These are phyloP conservation scores for Cantharellus cinnabarinus DNA, from an alignment of 768 basidiomycete species.

Conservation along the genomic window DNA sequence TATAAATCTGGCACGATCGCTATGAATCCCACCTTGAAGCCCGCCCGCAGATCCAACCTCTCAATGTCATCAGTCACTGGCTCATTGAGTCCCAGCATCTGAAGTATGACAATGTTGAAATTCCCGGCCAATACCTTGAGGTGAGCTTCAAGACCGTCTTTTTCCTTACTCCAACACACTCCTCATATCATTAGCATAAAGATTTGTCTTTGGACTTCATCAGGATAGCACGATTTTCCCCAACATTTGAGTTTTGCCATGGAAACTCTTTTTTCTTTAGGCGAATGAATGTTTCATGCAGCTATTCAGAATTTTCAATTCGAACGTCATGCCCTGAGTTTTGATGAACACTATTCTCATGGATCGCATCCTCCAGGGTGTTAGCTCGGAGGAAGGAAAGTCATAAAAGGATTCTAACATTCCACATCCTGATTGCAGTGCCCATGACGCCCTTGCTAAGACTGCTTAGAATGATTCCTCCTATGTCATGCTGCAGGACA, in stretches of 20 bases:
- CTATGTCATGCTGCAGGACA: slow-evolving; percentile 76
- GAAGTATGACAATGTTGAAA: slow-evolving; percentile 93
- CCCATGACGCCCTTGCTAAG: slow-evolving; percentile 69
- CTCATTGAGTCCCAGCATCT: slow-evolving; percentile 93
- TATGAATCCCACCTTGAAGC: slow-evolving; percentile 72
- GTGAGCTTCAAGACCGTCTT: slow-evolving; percentile 21
- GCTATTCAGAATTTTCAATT: slow-evolving; percentile 84
- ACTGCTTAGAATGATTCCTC: slow-evolving; percentile 76
- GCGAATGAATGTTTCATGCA: slow-evolving; percentile 78
- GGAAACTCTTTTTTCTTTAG: slow-evolving; percentile 74
- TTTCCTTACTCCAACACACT: too few relatives aligned
- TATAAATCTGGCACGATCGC: slow-evolving; percentile 85
- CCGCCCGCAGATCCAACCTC: slow-evolving; percentile 59
- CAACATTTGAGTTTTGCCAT: slow-evolving; percentile 78
- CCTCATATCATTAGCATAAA: slow-evolving; percentile 44
- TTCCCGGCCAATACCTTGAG: slow-evolving; percentile 98
- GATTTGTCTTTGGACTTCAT: slow-evolving; percentile 83
- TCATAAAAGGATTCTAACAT: slow-evolving; percentile 72
- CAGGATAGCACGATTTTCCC: slow-evolving; percentile 74
- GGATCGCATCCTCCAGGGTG: too few relatives aligned
- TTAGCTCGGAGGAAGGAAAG: slow-evolving; percentile 77
- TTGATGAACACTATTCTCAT: not conserved
- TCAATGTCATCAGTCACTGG: slow-evolving; percentile 79
- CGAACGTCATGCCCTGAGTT: slow-evolving; percentile 18
- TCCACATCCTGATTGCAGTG: slow-evolving; percentile 77